Percentiles rank a stretch among this genome's conserved stretches.
These are phyloP conservation scores for Colletotrichum incanum DNA, from an alignment of 2,329 filamentous ascomycete genomes.

Conservation along the genomic window DNA sequence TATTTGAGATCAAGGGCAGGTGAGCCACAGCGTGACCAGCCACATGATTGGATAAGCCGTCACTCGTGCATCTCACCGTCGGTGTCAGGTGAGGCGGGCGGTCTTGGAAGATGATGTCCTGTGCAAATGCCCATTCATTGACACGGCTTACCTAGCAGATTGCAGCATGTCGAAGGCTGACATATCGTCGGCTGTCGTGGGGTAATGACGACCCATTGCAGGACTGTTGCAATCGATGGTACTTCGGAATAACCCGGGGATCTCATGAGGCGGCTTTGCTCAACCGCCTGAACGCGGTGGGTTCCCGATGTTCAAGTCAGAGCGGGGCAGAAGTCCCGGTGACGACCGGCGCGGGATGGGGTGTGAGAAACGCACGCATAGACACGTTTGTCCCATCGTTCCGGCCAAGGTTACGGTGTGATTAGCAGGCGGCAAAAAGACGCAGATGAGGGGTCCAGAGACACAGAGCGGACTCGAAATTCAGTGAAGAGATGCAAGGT, in stretches of 20 bases:
- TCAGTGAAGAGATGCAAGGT: neutral
- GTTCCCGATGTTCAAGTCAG: neutral
- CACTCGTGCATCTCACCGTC: neutral
- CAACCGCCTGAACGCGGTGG: neutral
- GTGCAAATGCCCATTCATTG: neutral
- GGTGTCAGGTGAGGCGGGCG: neutral
- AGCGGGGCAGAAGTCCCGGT: neutral
- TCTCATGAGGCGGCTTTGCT: neutral
- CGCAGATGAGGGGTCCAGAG: neutral
- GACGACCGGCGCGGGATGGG: neutral
- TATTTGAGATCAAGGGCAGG: neutral
- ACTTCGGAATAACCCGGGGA: neutral
- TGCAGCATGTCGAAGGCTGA: constrained; percentile 33
- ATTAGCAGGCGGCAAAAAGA: neutral
- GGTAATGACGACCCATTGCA: neutral
- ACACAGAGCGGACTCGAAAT: neutral
- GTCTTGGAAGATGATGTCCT: neutral
- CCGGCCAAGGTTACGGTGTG: neutral
- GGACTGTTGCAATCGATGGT: neutral
- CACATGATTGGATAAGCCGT: neutral
- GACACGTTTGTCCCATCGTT: neutral
- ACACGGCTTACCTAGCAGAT: constrained; percentile 33
- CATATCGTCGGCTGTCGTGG: constrained; percentile 9
- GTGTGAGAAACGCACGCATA: neutral
- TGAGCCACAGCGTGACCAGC: constrained; percentile 1